These are phyloP conservation scores for Choanephora cucurbitarum DNA, from an alignment of 371 early-diverging fungal species.

Conservation along the genomic window DNA sequence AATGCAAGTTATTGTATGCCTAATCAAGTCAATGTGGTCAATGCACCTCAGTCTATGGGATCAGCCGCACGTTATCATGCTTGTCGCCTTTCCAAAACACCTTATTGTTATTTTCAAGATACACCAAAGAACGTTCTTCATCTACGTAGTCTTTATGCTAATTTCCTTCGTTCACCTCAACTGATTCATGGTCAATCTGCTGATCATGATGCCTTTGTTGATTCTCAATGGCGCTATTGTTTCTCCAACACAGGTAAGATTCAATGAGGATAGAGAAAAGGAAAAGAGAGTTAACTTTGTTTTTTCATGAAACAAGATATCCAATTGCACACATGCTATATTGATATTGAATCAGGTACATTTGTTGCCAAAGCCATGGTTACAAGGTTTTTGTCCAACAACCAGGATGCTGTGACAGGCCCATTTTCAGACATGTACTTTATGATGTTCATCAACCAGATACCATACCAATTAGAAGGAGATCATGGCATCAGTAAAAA, in stretches of 20 bases:
- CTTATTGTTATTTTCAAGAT: conserved; percentile 70
- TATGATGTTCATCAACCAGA: conserved; percentile 58
- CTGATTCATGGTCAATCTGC: conserved; percentile 58
- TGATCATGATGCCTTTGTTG: conserved; percentile 48
- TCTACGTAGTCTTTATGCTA: conserved; percentile 61
- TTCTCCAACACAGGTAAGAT: conserved; percentile 63
- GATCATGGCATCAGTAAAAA: neutral
- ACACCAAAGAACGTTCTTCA: conserved; percentile 36
- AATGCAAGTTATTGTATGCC: conserved; percentile 29
- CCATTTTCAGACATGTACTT: conserved; percentile 65
- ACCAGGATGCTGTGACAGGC: conserved; percentile 52
- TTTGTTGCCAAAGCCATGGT: conserved; percentile 57
- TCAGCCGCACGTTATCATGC: conserved; percentile 62
- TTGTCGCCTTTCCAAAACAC: conserved; percentile 58
- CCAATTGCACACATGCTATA: conserved; percentile 59
- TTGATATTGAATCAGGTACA: conserved; percentile 57
- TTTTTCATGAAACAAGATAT: conserved; percentile 33
- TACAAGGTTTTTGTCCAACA: conserved; percentile 50
- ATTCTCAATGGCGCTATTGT: conserved; percentile 69
- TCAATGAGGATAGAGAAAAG: too few species aligned
- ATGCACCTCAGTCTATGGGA: conserved; percentile 54
- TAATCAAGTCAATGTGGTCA: conserved; percentile 47
- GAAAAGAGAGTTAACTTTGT: neutral
- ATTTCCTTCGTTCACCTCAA: conserved; percentile 58
- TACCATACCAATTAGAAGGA: conserved; percentile 58